Base-by-base conservation (phyloP, 2,329 filamentous ascomycete genomes). In the Alternaria arborescens region DNA sequence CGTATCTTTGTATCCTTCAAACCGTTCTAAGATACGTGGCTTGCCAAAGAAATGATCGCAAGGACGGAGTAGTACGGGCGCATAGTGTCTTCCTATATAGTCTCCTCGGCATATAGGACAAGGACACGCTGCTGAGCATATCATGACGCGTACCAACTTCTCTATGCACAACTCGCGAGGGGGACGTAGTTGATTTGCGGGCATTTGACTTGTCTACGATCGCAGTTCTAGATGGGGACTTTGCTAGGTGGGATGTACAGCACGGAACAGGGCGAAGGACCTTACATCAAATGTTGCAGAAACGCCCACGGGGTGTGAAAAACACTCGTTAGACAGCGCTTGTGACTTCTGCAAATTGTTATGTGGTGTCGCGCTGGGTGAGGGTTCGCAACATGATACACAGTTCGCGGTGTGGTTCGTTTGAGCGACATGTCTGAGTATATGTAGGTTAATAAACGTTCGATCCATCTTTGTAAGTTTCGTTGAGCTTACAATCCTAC, bases 41-140 rank as follows among this genome's bases (percentile, higher is more conserved):
- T 44, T 56, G 10, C 62, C 59, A 34, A 68, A 67, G 1, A 67
- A 62, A 48, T 67, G 64, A 2, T 62, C 58, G 38, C 64, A 68
- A 12, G 36, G 43, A 18, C n/a, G 47, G 24, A 65, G 53, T 5
- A 59, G 46, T 2, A 61, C 41, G 7, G 62, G 62, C 11, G 26
- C 16, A 18, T 47, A 42, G 10, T 16, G 5, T 12, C 3, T 24
- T 16, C 44, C 18, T 0, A 20, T 32, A 28, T 65, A 67, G 5
- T 44, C 36, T 8, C 59, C 28, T 12, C 43, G 34, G 51, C 62
- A 66, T 28, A 67, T 68, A 2, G 24, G 44, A 40, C 60, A 68
- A 6, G 20, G 41, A 14, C 38, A 38, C 40, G 56, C 28, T 41
- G 60, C 54, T 14, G 60, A 61, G 46, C 46, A 34, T 24, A 59